Evolutionary conservation across 768 basidiomycete genomes (phyloP), one percentile per base, ranked within the genome.

Genomic region (Psilocybe sp.): DNA sequence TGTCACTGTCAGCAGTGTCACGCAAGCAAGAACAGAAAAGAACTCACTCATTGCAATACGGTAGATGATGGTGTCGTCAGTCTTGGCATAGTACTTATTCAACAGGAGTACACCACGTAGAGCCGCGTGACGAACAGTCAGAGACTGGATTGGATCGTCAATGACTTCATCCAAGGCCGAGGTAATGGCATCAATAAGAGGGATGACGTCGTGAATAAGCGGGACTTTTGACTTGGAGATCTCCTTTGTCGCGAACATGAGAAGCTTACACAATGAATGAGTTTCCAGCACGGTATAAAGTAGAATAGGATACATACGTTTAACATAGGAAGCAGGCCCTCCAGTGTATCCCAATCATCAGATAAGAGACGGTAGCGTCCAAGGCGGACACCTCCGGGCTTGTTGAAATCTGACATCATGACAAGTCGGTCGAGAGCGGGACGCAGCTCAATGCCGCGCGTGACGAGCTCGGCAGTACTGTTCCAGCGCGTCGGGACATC

Each of bases 41-140:
- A n/a, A n/a, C n/a, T n/a, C 38, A 66, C 64, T 58, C 60, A 66
- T 63, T 0, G 62, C 60, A 19, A 64, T 50, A 1, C 60, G 55
- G 31, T 60, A 62, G 0, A 62, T 49, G 10, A 48, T 38, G 0
- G 60, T 57, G 5, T 62, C 50, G 40, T 66, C 64, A 0, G 63
- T 64, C 0, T 18, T 14, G 1, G 45, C 15, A 45, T 65, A 66
- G 44, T 66, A 68, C 50, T 64, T 66, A 48, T 64, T 61, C 13
- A 68, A 23, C 18, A 64, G 42, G 1, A 31, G 19, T 3, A 20
- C 44, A 1, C 58, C 64, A 1, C 47, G 52, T 2, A 57, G 40
- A 0, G 58, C 60, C 5, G 60, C 64, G 36, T 44, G 52, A 13
- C 56, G 57, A 20, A 68, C 53, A 32, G 40, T 41, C 14, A 53